Conservation (phyloP, 345 rosid genomes). For the Hirschfeldia incana region DNA sequence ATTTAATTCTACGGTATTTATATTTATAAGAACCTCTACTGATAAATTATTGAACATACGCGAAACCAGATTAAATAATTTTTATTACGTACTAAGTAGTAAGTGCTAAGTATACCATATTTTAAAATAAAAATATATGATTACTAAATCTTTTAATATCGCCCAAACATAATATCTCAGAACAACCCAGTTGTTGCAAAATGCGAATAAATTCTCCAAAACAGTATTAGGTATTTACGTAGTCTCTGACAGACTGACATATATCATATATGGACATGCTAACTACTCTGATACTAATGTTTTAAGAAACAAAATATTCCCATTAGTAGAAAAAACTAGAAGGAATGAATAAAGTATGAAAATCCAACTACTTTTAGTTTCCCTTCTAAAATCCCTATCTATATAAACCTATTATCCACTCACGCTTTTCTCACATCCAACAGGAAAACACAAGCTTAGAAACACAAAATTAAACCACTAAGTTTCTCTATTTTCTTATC, state of each 20-base stretch:
- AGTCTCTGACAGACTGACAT: not conserved
- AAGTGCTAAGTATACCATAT: no score
- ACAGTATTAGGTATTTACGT: not conserved
- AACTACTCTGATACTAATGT: not conserved
- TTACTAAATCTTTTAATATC: no score
- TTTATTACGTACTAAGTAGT: no score
- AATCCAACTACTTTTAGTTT: conserved; percentile 12
- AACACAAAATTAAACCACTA: not conserved
- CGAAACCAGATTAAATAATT: not conserved
- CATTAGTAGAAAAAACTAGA: not conserved
- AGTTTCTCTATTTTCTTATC: not conserved
- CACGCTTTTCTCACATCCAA: conserved; percentile 24
- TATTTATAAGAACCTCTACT: not conserved
- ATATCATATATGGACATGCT: not conserved
- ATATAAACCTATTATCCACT: conserved; percentile 3
- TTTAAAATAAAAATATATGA: no score
- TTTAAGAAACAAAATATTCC: not conserved
- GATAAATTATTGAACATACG: not conserved
- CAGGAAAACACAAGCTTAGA: conserved; percentile 6
- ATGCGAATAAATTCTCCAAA: no score
- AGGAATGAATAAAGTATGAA: conserved; percentile 1
- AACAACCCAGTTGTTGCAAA: no score
- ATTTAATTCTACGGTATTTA: no score
- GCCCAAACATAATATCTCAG: no score
- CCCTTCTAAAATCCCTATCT: conserved; percentile 4